Evolutionary conservation across 495 filamentous ascomycete species (phyloP).

Genomic region (Friedmanniomyces endolithicus): DNA sequence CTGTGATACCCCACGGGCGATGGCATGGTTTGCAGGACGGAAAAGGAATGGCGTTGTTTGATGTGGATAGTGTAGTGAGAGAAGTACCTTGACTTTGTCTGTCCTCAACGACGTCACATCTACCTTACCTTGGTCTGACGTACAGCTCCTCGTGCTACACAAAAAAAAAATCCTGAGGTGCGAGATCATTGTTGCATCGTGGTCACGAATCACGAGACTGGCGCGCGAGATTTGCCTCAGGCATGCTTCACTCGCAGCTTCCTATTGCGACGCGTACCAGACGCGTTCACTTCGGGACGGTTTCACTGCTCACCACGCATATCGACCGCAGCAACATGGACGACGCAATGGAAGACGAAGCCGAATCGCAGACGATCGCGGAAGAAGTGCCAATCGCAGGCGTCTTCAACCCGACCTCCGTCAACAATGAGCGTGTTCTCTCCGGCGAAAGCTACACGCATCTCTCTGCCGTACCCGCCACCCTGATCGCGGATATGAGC

Average conservation of each 20-base stretch:
- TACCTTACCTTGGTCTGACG: too few species aligned
- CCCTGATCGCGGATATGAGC: constrained; percentile 36
- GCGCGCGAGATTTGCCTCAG: too few species aligned
- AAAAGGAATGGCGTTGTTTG: too few species aligned
- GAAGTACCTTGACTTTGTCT: too few species aligned
- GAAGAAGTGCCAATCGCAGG: constrained; percentile 45
- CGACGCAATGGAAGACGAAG: constrained; percentile 5
- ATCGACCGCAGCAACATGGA: constrained; percentile 5
- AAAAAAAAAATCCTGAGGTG: too few species aligned
- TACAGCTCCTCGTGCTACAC: too few species aligned
- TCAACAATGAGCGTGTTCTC: constrained; percentile 49
- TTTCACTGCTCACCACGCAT: not conserved
- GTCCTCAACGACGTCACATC: too few species aligned
- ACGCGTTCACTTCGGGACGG: not conserved
- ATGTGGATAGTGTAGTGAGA: too few species aligned
- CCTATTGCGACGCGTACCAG: not conserved
- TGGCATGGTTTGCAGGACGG: too few species aligned
- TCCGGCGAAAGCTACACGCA: constrained; percentile 71
- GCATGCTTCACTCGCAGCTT: not conserved
- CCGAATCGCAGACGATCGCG: constrained; percentile 31
- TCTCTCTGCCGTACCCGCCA: constrained; percentile 53
- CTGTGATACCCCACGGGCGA: not conserved
- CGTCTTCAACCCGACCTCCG: constrained; percentile 65
- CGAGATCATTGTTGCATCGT: too few species aligned
- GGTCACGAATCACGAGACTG: too few species aligned